Percentiles rank a stretch among this genome's conserved stretches.
These are phyloP conservation scores for Lasiodiplodia hormozganensis DNA, from an alignment of 2,329 filamentous ascomycete species.

Conservation along the genomic window DNA sequence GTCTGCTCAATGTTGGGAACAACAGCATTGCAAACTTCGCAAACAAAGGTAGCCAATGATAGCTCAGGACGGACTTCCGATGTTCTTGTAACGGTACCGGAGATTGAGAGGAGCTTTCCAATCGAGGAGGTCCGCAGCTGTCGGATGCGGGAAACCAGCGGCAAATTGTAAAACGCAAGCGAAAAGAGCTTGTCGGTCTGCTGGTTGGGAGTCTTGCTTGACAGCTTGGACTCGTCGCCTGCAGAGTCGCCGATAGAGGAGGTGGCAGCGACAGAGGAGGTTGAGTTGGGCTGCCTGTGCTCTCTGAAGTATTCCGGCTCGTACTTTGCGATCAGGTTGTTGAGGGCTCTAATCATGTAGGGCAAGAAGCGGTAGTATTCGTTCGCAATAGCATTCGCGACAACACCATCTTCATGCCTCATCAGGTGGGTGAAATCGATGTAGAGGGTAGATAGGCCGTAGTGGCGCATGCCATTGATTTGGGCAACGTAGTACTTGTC, in stretches of 20 bases:
- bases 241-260: constrained; percentile 66
- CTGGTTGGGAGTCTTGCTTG: constrained; percentile 83
- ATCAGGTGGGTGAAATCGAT: constrained; percentile 86
- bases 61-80: constrained; percentile 96
- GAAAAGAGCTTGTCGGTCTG: constrained; percentile 97
- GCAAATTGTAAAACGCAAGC: constrained; percentile 91
- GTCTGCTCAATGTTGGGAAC: constrained; percentile 95
- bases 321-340: constrained; percentile 93
- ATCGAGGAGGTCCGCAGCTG: constrained; percentile 88
- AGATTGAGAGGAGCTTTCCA: constrained; percentile 92
- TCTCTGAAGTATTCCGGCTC: constrained; percentile 93
- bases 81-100: constrained; percentile 93
- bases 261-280: constrained; percentile 75
- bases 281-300: constrained; percentile 81
- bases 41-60: constrained; percentile 89
- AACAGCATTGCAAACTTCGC: constrained; percentile 83
- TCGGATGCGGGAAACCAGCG: constrained; percentile 83
- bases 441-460: constrained; percentile 83
- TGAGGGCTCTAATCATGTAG: constrained; percentile 85
- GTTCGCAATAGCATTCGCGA: constrained; percentile 84
- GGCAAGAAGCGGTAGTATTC: constrained; percentile 96
- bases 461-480: constrained; percentile 77
- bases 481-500: constrained; percentile 87
- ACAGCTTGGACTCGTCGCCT: constrained; percentile 53
- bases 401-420: constrained; percentile 75